phyloP scores from a whole-genome alignment of 192 early-diverging fungal genomes.

The Diversispora epigaea region DNA sequence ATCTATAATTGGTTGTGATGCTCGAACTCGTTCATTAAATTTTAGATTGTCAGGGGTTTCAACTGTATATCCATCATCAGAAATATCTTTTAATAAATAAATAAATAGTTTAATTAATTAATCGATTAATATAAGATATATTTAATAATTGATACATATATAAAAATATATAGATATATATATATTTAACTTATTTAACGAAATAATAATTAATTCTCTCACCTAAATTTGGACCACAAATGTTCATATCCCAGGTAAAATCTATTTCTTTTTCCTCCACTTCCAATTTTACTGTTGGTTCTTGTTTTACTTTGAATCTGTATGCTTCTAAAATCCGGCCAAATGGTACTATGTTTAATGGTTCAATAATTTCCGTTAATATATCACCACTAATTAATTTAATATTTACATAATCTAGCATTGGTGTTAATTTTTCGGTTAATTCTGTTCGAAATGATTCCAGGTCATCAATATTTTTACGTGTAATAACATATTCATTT shows the following conservation, averaged over 20 bases:
- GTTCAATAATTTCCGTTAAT: conserved; percentile 4
- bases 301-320: not conserved
- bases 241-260: not conserved
- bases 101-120: no score
- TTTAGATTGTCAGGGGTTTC: no score
- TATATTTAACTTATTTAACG: no score
- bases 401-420: not conserved
- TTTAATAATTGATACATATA: no score
- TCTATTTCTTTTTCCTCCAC: no score
- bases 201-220: no score
- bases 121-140: no score
- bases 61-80: not conserved
- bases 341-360: not conserved
- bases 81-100: no score
- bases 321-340: not conserved
- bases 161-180: no score
- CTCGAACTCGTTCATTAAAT: not conserved
- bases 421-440: not conserved
- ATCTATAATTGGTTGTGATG: not conserved
- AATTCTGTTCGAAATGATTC: not conserved
- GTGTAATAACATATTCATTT: not conserved
- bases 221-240: not conserved
- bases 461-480: not conserved
- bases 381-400: not conserved
- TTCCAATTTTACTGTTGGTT: no score